phyloP scores from a whole-genome alignment of 306 rosid genomes.

The Lotus japonicus region DNA sequence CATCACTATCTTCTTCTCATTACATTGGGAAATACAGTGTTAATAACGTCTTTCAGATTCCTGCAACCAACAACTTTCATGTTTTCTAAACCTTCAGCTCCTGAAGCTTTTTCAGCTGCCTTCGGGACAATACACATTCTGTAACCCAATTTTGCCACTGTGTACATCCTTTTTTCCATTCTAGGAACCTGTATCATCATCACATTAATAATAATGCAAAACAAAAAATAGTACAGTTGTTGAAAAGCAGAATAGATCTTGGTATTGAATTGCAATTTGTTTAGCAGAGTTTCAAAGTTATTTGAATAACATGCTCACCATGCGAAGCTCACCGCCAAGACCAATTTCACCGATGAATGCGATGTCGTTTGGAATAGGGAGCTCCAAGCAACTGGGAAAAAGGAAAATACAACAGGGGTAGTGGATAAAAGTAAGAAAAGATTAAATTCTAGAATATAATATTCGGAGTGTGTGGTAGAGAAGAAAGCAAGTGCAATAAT shows the following conservation, averaged over 20 bases:
- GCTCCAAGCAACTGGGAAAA: constrained; percentile 69
- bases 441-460: not conserved
- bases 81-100: constrained; percentile 33
- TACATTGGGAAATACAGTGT: constrained; percentile 44
- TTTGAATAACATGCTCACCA: constrained; percentile 39
- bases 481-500: not conserved
- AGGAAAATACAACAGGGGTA: not conserved
- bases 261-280: not conserved
- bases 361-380: constrained; percentile 67
- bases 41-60: constrained; percentile 78
- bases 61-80: constrained; percentile 61
- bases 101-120: constrained; percentile 51
- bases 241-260: too few species aligned
- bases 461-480: not conserved
- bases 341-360: constrained; percentile 96
- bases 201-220: not conserved
- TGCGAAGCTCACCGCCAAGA: constrained; percentile 88
- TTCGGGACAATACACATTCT: constrained; percentile 70
- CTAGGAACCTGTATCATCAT: constrained; percentile 52
- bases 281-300: not conserved
- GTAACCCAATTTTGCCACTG: constrained; percentile 76
- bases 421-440: not conserved
- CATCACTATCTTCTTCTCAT: constrained; percentile 23
- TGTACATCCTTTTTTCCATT: constrained; percentile 73
- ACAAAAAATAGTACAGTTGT: not conserved